Conservation (phyloP, 495 filamentous ascomycete species). For the Pseudomonodictys pantanalensis region DNA sequence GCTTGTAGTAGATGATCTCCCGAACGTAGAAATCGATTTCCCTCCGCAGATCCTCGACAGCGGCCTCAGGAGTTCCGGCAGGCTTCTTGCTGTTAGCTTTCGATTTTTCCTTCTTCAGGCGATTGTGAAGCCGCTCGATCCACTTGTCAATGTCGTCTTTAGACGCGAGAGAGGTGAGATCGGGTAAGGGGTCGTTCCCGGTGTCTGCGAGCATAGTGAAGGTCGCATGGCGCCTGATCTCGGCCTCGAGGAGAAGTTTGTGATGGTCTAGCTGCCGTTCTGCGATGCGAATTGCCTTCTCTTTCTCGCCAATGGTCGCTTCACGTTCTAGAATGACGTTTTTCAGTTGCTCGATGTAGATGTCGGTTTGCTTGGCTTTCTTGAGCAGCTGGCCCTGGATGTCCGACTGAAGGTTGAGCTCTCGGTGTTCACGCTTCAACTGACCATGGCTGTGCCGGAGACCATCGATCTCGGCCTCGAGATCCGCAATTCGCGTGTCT, state of each 20-base stretch:
- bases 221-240: conserved; percentile 23
- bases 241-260: conserved; percentile 22
- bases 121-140: conserved; percentile 27
- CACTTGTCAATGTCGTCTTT: conserved; percentile 32
- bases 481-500: conserved; percentile 4
- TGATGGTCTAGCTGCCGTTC: conserved; percentile 30
- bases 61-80: neutral
- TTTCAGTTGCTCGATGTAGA: conserved; percentile 23
- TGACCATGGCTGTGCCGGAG: neutral
- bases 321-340: conserved; percentile 24
- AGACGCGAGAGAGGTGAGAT: conserved; percentile 21
- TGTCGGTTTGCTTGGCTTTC: conserved; percentile 21
- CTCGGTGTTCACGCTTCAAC: conserved; percentile 8
- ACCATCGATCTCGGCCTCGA: conserved; percentile 12
- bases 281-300: conserved; percentile 22
- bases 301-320: conserved; percentile 19
- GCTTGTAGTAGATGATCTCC: conserved; percentile 36
- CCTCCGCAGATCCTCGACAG: conserved; percentile 13
- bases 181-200: conserved; percentile 15
- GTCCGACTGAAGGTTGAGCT: conserved; percentile 14
- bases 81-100: neutral
- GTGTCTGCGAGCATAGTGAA: conserved; percentile 5
- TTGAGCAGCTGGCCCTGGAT: conserved; percentile 19
- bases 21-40: conserved; percentile 34
- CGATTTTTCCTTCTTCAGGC: conserved; percentile 21